phyloP scores from a whole-genome alignment of 23 red algal species.

The Cyanidiococcus yangmingshanensis region DNA sequence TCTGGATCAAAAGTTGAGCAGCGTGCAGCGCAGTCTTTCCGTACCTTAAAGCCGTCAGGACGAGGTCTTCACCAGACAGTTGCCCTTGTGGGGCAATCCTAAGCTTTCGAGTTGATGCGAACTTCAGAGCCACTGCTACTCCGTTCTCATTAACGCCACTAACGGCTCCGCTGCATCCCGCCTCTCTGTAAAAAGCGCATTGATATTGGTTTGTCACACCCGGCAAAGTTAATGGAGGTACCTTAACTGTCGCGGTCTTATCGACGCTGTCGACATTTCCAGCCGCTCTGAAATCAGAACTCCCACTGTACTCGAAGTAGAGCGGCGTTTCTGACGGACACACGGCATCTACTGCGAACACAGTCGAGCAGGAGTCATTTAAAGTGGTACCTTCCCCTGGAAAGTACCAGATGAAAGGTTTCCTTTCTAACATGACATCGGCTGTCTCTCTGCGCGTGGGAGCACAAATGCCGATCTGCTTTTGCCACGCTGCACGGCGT shows the following conservation, averaged over 20 bases:
- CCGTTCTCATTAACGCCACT: constrained; percentile 10
- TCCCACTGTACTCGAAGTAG: not conserved
- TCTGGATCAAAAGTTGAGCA: not conserved
- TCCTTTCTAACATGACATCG: too few species aligned
- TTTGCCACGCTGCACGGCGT: too few species aligned
- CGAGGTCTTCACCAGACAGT: not conserved
- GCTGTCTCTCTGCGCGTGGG: too few species aligned
- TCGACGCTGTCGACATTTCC: not conserved
- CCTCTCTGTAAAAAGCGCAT: not conserved
- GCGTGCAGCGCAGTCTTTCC: not conserved
- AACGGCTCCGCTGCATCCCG: not conserved
- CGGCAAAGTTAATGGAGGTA: not conserved
- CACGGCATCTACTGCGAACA: not conserved
- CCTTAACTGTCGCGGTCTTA: not conserved
- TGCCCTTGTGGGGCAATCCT: not conserved
- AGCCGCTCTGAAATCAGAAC: not conserved
- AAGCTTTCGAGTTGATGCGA: not conserved
- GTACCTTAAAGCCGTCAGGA: not conserved
- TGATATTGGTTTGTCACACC: not conserved
- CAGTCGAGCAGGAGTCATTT: too few species aligned
- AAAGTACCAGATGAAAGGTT: too few species aligned
- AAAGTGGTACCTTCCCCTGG: too few species aligned
- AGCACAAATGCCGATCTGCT: too few species aligned
- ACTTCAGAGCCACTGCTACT: not conserved
- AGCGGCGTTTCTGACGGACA: not conserved